Evolutionary conservation across 441 rosid genomes (phyloP).

Genomic region (Adansonia grandidieri): DNA sequence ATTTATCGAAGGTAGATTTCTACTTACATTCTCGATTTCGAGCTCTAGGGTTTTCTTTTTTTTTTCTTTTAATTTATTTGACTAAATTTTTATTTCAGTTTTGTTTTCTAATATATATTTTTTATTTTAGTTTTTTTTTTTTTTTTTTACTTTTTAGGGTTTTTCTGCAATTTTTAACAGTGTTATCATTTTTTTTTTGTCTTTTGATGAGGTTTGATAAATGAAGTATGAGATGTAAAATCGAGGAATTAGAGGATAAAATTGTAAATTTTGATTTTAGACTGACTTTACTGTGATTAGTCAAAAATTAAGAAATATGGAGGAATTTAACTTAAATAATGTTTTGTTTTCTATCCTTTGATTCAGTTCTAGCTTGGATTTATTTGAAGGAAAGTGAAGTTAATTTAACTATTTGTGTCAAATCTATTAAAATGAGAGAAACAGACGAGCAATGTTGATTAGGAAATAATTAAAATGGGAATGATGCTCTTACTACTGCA

Average conservation of each 20-base stretch:
- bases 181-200: constrained; percentile 20
- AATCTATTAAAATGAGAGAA: not conserved
- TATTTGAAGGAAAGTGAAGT: constrained; percentile 25
- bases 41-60: constrained; percentile 42
- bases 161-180: constrained; percentile 34
- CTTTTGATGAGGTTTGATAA: constrained; percentile 30
- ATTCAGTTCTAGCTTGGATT: constrained; percentile 14
- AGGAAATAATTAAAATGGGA: constrained; percentile 19
- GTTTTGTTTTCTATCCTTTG: not conserved
- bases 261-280: constrained; percentile 26
- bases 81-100: constrained; percentile 35
- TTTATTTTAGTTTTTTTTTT: constrained; percentile 8
- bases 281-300: constrained; percentile 20
- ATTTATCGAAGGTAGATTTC: constrained; percentile 42
- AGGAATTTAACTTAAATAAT: not conserved
- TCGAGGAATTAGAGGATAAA: constrained; percentile 36
- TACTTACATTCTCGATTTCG: constrained; percentile 34
- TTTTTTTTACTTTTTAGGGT: constrained; percentile 45
- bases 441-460: not conserved
- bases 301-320: constrained; percentile 21
- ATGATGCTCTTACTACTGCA: constrained; percentile 9
- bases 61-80: constrained; percentile 21
- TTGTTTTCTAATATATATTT: constrained; percentile 22
- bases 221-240: constrained; percentile 40
- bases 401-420: not conserved